Evolutionary conservation across 2,329 filamentous ascomycete genomes (phyloP), one percentile per base, ranked within the genome.

Genomic region (Fusarium sp.): DNA sequence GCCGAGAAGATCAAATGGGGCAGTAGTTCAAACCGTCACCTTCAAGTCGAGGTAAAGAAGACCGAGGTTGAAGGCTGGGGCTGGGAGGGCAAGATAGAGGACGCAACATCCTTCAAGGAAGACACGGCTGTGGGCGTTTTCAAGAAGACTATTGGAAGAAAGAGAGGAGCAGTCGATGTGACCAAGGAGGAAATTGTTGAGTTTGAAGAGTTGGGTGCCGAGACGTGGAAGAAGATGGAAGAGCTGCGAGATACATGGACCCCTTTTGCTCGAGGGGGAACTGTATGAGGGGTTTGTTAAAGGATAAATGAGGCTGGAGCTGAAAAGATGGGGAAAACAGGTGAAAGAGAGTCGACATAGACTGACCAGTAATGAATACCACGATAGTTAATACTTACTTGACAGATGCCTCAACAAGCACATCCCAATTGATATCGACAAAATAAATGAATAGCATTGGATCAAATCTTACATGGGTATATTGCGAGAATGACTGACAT

Each of bases 61-160:
- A 97, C 95, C 1, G 94, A 98, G 82, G 92, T 97, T 4, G 91
- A 94, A 50, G 94, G 95, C 9, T 98, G 95, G 95, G 95, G 95
- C 0, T 92, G 91, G 82, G 85, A 90, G 72, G 91, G 93, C 65
- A 85, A 82, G 11, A 85, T 87, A n/a, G 86, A 87, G 72, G 84
- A 86, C 40, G 83, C 84, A 50, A 74, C 84, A 9, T 83, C 84
- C 3, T 79, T 79, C 59, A 81, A 83, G 40, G 84, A 82, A 4
- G 89, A 88, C 79, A 77, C 76, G 0, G 82, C 85, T 45, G 78
- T 83, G 52, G 87, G 87, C 4, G 84, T 86, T 63, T 84, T 90
- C 74, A 83, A 85, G 50, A 87, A 85, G 77, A 84, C 86, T 27
- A 86, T 87, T 12, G 90, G 90, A 0, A 87, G 94, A 71, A 92